Base-by-base conservation (phyloP, 768 basidiomycete species). In the Calocera viscosa region DNA sequence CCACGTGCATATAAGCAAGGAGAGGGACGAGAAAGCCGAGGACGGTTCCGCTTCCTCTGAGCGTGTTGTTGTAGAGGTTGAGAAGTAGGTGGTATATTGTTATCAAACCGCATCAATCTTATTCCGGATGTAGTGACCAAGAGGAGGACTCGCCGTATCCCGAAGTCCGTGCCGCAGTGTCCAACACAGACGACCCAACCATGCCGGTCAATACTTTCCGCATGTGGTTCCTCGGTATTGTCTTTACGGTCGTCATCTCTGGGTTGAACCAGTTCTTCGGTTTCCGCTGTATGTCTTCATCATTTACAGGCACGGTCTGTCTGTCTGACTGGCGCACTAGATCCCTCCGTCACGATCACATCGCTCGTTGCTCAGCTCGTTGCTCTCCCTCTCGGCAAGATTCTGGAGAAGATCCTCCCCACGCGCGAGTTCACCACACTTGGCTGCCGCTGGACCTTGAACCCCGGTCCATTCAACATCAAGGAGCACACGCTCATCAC, bases 251-350 rank as follows among this genome's bases (percentile, higher is more conserved):
- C 63, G 26, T 70, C 43, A 67, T 67, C 47, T 63, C 67, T 43
- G 64, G 88, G 47, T 79, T 89, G 78, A 90, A 90, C 75, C 88
- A 89, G 71, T 89, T 88, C 76, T 89, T 89, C 75, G 86, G 82
- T 74, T 83, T 89, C 70, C 82, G 88, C 32, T 60, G 53, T 60
- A 60, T 7, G 53, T 26, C 8, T 8, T 26, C 24, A 26, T 14
- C 14, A 26, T 49, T 49, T n/a, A n/a, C n/a, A n/a, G n/a, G n/a
- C n/a, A 38, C 26, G 10, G 28, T 43, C 38, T 34, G 39, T n/a
- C n/a, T n/a, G 38, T 30, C 14, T 60, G 19, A 28, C 53, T 49
- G 14, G 24, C 10, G 7, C 28, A 24, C 53, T 28, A 60, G 53
- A 70, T 34, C 74, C 75, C 2, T 17, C 65, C 35, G 69, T 76